Base-by-base conservation (phyloP, 78 protist genomes). In the Guillardia theta region DNA sequence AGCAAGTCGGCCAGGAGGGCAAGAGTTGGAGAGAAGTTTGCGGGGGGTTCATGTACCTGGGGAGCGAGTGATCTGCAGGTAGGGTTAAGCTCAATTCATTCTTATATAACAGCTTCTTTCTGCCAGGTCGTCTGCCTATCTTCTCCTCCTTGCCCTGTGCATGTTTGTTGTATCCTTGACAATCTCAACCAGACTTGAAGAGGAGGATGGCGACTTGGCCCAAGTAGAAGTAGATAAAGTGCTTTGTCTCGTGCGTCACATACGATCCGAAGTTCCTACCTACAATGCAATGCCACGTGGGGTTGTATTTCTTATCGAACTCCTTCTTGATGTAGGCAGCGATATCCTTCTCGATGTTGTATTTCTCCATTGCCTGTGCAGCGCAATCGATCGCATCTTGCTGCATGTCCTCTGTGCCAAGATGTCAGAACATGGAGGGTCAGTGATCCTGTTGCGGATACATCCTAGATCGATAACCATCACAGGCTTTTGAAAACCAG, bases 261-360 rank as follows among this genome's bases (percentile, higher is more conserved):
- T 97, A 98, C 30, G 99, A 98, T 64, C 99, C 99, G 48, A 99
- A 99, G 97, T 98, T 98, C 50, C 99, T 96, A 80, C 99, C 99
- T 30, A 99, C 99, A 22, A 99, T 97, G 97, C 97, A 96, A 54
- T 95, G 96, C 99, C 99, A 99, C 2, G 99, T 98, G 36, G 99
- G 99, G 96, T 96, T 94, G 98, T 97, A 97, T 94, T 98, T 98
- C 88, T 97, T 96, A 97, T 98, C 99, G 94, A 98, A 99, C 96
- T 98, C 99, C 96, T 98, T 97, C 97, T 99, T 99, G 95, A 99
- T 98, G 96, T 94, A 96, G 41, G 98, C 98, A 12, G 99, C 99
- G 19, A 99, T 97, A 93, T 99, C 99, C 95, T 98, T 98, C 94
- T 99, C 99, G 44, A 98, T 94, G 95, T 95, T 98, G 98, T 92